Evolutionary conservation across 805 yeast species (phyloP).

Genomic region (Hanseniaspora vineae): DNA sequence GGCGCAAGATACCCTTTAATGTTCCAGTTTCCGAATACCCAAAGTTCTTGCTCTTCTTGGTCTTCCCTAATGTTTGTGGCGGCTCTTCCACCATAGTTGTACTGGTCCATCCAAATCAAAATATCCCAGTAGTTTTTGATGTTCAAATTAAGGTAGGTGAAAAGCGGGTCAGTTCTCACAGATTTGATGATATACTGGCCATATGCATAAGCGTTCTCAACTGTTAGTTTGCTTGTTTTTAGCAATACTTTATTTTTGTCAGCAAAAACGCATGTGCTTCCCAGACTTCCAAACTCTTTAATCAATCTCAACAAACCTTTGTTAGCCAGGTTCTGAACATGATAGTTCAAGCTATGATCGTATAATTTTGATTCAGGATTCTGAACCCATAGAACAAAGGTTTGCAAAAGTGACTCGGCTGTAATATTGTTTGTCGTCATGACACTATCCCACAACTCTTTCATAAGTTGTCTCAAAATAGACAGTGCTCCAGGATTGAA

Average conservation of each 20-base stretch:
- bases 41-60: constrained; percentile 25
- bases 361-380: constrained; percentile 59
- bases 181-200: constrained; percentile 74
- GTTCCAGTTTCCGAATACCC: constrained; percentile 60
- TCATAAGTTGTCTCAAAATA: constrained; percentile 61
- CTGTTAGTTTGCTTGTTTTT: constrained; percentile 61
- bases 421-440: constrained; percentile 41
- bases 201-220: constrained; percentile 82
- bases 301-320: constrained; percentile 71
- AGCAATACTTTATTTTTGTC: constrained; percentile 62
- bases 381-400: constrained; percentile 78
- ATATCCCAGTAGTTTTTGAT: constrained; percentile 81
- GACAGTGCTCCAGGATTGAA: constrained; percentile 58
- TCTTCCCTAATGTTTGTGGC: constrained; percentile 26
- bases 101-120: constrained; percentile 66
- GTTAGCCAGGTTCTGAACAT: constrained; percentile 74
- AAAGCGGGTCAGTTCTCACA: constrained; percentile 66
- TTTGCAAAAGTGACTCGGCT: constrained; percentile 76
- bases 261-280: constrained; percentile 71
- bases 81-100: constrained; percentile 68
- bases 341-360: constrained; percentile 71
- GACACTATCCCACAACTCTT: constrained; percentile 92
- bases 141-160: constrained; percentile 64
- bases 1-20: constrained; percentile 60
- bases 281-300: constrained; percentile 63